phyloP scores from a whole-genome alignment of 345 rosid species.

The Eucalyptus pauciflora region DNA sequence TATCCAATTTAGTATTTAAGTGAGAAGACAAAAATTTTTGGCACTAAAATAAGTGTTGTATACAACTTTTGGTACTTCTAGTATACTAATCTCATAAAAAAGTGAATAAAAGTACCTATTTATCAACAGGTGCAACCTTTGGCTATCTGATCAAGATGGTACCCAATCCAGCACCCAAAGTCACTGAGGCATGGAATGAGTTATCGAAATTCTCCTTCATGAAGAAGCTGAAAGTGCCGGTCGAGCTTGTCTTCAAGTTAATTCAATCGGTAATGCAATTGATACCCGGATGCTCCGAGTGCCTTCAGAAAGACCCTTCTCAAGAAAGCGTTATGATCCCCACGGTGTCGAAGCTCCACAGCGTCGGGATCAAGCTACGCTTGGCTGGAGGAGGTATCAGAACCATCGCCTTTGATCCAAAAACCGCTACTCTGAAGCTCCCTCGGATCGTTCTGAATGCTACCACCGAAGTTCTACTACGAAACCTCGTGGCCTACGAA shows the following conservation, averaged over 20 bases:
- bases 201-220: neutral
- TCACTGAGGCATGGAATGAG: neutral
- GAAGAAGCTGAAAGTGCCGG: neutral
- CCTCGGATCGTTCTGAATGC: neutral
- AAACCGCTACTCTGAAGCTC: neutral
- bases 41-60: accelerated
- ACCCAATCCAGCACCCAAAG: neutral
- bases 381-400: neutral
- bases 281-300: neutral
- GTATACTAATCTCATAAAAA: neutral
- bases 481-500: neutral
- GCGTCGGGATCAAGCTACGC: neutral
- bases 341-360: neutral
- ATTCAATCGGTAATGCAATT: neutral
- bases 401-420: neutral
- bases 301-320: neutral
- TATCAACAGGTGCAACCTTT: neutral
- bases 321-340: neutral
- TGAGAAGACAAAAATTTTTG: too few species aligned
- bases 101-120: neutral
- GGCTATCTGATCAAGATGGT: neutral
- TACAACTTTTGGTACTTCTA: too few species aligned
- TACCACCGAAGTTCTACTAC: neutral
- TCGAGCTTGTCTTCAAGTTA: neutral
- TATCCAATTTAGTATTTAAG: too few species aligned